Evolutionary conservation across 1,284 basidiomycete genomes (phyloP).

Genomic region (Moesziomyces sp.): DNA sequence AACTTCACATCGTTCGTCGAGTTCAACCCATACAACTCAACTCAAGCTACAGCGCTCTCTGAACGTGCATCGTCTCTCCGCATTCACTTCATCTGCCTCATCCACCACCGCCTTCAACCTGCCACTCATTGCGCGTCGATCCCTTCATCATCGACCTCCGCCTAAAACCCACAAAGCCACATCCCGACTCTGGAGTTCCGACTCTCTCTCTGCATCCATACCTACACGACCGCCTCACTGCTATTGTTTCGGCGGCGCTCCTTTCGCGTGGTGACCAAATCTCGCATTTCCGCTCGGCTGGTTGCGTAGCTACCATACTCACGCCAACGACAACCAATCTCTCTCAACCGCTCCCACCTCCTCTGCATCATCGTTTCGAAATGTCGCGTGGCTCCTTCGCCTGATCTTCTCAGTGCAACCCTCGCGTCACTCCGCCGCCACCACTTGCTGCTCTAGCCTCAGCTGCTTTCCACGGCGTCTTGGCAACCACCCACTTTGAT

Average conservation of each 20-base stretch:
- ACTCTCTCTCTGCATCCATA: not conserved
- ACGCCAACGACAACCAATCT: not conserved
- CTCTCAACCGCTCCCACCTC: conserved; percentile 4
- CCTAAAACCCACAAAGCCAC: too few relatives aligned
- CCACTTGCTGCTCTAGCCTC: too few relatives aligned
- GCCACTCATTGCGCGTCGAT: too few relatives aligned
- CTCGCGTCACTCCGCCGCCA: conserved; percentile 2
- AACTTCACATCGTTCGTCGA: too few relatives aligned
- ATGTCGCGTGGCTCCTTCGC: not conserved
- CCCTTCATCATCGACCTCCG: too few relatives aligned
- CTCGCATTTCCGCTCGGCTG: too few relatives aligned
- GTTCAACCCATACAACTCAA: too few relatives aligned
- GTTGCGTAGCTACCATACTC: too few relatives aligned
- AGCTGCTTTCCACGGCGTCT: not conserved
- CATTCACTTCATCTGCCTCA: not conserved
- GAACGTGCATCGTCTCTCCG: too few relatives aligned
- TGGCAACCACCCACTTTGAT: not conserved
- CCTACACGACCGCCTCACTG: not conserved
- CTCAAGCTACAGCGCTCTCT: too few relatives aligned
- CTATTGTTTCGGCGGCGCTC: too few relatives aligned
- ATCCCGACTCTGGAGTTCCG: not conserved
- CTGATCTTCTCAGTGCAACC: conserved; percentile 1
- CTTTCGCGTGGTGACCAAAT: too few relatives aligned
- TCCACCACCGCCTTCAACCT: not conserved
- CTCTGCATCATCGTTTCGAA: not conserved